A percentile compares a stretch with the other conserved stretches of the same genome.
phyloP scores from a whole-genome alignment of 371 early-diverging fungal genomes.

The Actinomucor elegans region DNA sequence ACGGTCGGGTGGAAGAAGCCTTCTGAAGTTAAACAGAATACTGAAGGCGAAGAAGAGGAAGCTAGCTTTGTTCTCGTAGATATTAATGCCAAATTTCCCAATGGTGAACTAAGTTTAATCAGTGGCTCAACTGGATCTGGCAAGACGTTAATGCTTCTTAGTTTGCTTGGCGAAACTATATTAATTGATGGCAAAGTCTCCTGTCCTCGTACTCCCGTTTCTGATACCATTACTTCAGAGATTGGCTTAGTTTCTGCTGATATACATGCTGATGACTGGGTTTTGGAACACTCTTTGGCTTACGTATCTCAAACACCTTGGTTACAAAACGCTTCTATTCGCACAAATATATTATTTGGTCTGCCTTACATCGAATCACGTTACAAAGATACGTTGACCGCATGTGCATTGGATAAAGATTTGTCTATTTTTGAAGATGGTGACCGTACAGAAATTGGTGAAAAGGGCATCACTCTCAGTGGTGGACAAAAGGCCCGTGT shows the following conservation, averaged over 20 bases:
- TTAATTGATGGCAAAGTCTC: constrained; percentile 41
- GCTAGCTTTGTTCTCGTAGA: constrained; percentile 58
- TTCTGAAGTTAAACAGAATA: constrained; percentile 26
- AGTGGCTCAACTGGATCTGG: constrained; percentile 83
- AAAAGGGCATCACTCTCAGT: constrained; percentile 76
- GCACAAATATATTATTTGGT: constrained; percentile 61
- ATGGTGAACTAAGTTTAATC: constrained; percentile 70
- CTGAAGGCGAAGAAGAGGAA: constrained; percentile 38
- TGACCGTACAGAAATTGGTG: constrained; percentile 92
- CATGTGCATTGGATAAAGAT: constrained; percentile 58
- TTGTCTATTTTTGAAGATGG: constrained; percentile 71
- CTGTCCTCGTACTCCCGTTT: constrained; percentile 44
- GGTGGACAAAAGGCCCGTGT: constrained; percentile 85
- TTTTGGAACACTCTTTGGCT: constrained; percentile 19
- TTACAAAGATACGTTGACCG: constrained; percentile 61
- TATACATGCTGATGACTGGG: constrained; percentile 19
- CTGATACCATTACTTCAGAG: constrained; percentile 42
- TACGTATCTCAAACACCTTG: constrained; percentile 62
- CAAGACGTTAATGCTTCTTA: constrained; percentile 73
- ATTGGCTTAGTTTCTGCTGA: constrained; percentile 26
- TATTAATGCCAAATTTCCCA: constrained; percentile 59
- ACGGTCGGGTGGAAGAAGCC: constrained; percentile 56
- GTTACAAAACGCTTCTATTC: constrained; percentile 83
- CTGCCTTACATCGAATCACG: constrained; percentile 42
- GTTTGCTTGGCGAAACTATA: constrained; percentile 59